A percentile compares a stretch with the other conserved stretches of the same genome.
These are phyloP conservation scores for Saccharomycopsis schoenii DNA, from an alignment of 805 yeast species.

Conservation along the genomic window DNA sequence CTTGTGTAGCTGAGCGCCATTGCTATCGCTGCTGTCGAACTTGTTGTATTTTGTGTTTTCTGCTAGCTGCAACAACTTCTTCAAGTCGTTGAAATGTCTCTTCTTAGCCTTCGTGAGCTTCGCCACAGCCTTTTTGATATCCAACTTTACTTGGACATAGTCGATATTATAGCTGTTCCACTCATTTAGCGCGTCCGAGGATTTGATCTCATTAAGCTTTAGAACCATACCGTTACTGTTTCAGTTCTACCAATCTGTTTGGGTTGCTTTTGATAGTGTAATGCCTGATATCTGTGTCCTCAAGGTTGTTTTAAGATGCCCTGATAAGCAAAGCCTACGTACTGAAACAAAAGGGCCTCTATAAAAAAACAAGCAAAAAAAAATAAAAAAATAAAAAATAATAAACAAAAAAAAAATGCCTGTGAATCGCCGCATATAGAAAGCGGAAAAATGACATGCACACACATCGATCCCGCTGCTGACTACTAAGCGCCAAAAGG, in stretches of 20 bases:
- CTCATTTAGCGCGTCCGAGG: background rate
- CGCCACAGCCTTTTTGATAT: constrained; percentile 6
- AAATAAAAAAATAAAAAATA: too few species aligned
- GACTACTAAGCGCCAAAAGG: background rate
- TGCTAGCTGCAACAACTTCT: background rate
- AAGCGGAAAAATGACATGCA: background rate
- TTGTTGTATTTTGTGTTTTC: background rate
- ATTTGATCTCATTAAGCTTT: background rate
- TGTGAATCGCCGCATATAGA: background rate
- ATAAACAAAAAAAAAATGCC: background rate
- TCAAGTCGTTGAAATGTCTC: background rate
- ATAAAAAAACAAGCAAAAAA: too few species aligned
- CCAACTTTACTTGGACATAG: constrained; percentile 7
- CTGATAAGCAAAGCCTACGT: too few species aligned
- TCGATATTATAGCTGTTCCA: constrained; percentile 15
- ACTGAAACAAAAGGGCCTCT: background rate
- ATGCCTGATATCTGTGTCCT: too few species aligned
- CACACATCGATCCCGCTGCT: background rate
- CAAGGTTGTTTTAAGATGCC: too few species aligned
- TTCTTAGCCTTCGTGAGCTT: background rate
- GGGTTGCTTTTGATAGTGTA: background rate
- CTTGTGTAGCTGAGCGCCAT: background rate
- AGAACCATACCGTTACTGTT: constrained; percentile 1
- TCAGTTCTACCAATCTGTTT: background rate
- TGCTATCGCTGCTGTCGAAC: background rate